Evolutionary conservation across 306 rosid genomes (phyloP), one percentile per base, ranked within the genome.

Genomic region (Lagenaria siceraria): DNA sequence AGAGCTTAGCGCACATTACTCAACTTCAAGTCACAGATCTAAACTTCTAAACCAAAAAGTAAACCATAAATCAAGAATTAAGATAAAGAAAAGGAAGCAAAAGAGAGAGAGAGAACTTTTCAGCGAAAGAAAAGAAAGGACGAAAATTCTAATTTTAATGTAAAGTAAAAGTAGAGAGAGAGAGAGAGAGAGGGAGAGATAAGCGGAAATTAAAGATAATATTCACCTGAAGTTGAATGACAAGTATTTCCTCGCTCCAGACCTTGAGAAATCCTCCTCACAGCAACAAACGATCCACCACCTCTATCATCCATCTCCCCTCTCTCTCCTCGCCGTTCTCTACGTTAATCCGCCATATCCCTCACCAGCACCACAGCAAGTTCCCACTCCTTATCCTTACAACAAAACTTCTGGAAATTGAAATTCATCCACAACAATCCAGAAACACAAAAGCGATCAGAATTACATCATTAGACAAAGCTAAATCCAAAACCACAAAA

Each of bases 261-360:
- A 82, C 91, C 90, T 77, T 90, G 99, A 25, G 97, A 95, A 87
- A 95, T 95, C 80, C 99, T 92, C 83, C 99, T 80, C 0, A 95
- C 99, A 54, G 97, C 99, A 55, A 95, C 97, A 81, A 95, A 95
- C 17, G 99, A 95, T 58, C 97, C 96, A 66, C 97, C 96, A 58
- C 97, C 99, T 86, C 97, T 85, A 76, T 90, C 97, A 77, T 92
- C 96, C 97, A 95, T 95, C 65, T 51, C 79, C 80, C 81, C 36
- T 49, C 83, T 35, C 40, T 24, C 51, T 46, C 52, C 52, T 46
- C 55, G 7, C 68, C 62, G 49, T 21, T 43, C 80, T 78, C 51
- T 49, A 21, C 22, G 65, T 79, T 38, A 78, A 64, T 64, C 46
- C 81, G 77, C 73, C 80, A 48, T 58, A 78, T 79, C 64, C 74